Evolutionary conservation across 768 basidiomycete genomes (phyloP), one percentile per base, ranked within the genome.

Genomic region (Boletus pseudo-olivaceus): DNA sequence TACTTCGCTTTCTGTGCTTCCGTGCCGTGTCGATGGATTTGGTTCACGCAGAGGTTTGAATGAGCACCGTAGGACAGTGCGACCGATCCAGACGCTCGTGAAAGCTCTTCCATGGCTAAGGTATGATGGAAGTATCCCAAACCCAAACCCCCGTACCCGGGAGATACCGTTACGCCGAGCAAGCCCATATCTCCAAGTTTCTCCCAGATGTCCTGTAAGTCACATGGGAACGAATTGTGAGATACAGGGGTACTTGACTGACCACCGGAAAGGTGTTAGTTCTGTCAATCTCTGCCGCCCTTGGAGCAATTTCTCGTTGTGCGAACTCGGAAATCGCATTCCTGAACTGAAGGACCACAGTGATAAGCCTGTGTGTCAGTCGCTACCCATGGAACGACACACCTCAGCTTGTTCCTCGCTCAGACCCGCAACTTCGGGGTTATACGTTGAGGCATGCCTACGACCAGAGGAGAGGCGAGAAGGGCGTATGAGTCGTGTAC

Each of bases 31-130:
- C 93, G 76, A 68, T 89, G 81, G 26, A 94, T 91, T 71, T 90
- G 88, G 68, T 90, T 90, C 32, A 87, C 82, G 59, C 93, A 95
- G 32, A 95, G 80, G 64, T 95, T 95, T 14, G 91, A 93, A 63
- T 95, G 93, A 32, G 93, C 91, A 50, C 90, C 93, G 55, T 95
- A 95, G 3, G 92, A 93, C 7, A 98, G 81, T 3, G 88, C 95
- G 27, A 98, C 88, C 5, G 92, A 93, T 33, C 92, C 95, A 7
- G 94, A 96, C 17, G 91, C 90, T 26, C 84, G 76, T 34, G 94
- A 96, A 51, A 98, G 75, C 57, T 91, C 91, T 74, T 98, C 95
- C 94, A 97, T 97, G 7, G 90, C 94, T 45, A 98, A 78, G 5
- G 87, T 89, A 70, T 94, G 93, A 47, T 92, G 80, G 47, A 94